Conservation (phyloP, 176 grass and related monocot genomes). For the Bromus sterilis region DNA sequence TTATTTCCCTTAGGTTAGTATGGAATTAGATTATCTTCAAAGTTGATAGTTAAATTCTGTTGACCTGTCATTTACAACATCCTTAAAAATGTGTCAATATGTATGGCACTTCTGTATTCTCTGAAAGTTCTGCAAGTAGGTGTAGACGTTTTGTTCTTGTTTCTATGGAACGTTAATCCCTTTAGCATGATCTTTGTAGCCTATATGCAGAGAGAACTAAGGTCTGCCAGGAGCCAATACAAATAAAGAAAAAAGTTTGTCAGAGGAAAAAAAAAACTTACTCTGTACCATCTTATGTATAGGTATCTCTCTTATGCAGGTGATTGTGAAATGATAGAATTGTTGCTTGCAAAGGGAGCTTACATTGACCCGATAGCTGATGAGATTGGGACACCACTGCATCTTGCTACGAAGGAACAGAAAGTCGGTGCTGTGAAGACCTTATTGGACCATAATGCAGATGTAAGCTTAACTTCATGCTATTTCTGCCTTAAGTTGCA, state of each 20-base stretch:
- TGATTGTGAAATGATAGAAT: slow-evolving; percentile 3
- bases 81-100: no score
- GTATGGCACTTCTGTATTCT: no score
- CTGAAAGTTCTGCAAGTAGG: no score
- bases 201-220: background rate
- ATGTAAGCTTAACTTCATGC: slow-evolving; percentile 5
- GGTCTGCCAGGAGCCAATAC: background rate
- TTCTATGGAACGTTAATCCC: background rate
- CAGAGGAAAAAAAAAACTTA: background rate
- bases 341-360: slow-evolving; percentile 15
- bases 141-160: background rate
- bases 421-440: background rate
- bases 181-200: background rate
- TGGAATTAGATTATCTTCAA: background rate
- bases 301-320: background rate
- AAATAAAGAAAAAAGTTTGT: background rate
- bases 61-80: no score
- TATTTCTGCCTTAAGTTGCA: background rate
- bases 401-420: background rate
- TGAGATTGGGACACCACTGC: slow-evolving; percentile 8
- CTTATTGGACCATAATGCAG: slow-evolving; percentile 20
- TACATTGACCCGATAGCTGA: background rate
- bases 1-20: background rate
- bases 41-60: no score
- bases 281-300: background rate